Conservation (phyloP, 2,329 filamentous ascomycete genomes). For the Aspergillus fijiensis region DNA sequence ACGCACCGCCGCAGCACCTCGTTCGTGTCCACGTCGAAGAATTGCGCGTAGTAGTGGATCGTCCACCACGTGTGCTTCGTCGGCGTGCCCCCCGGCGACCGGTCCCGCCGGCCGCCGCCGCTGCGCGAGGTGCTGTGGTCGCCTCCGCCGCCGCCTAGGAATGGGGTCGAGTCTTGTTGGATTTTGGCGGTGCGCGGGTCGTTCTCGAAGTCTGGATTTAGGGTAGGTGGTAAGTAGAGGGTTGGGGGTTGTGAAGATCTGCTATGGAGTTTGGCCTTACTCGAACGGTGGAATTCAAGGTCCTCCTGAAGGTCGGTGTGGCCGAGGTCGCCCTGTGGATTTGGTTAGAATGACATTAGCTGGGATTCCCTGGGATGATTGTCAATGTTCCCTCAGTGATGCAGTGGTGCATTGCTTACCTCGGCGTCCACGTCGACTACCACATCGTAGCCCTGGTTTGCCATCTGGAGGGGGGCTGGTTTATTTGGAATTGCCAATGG, state of each 20-base stretch:
- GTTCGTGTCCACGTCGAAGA: constrained; percentile 96
- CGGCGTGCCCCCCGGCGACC: constrained; percentile 42
- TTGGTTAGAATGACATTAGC: constrained; percentile 14
- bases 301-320: constrained; percentile 98
- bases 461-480: constrained; percentile 54
- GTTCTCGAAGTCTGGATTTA: constrained; percentile 64
- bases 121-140: constrained; percentile 38
- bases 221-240: neutral
- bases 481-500: constrained; percentile 7
- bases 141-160: constrained; percentile 36
- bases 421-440: constrained; percentile 97
- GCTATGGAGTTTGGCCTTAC: constrained; percentile 44
- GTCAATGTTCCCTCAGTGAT: neutral
- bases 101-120: constrained; percentile 41
- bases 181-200: constrained; percentile 52
- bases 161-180: constrained; percentile 51
- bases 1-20: constrained; percentile 84
- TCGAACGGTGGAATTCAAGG: constrained; percentile 96
- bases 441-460: constrained; percentile 89
- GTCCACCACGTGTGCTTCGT: constrained; percentile 91
- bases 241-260: neutral
- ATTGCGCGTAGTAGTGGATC: constrained; percentile 91
- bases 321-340: constrained; percentile 81
- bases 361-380: neutral
- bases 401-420: constrained; percentile 49